phyloP scores from a whole-genome alignment of 768 basidiomycete genomes.

The Mycena galericulata region DNA sequence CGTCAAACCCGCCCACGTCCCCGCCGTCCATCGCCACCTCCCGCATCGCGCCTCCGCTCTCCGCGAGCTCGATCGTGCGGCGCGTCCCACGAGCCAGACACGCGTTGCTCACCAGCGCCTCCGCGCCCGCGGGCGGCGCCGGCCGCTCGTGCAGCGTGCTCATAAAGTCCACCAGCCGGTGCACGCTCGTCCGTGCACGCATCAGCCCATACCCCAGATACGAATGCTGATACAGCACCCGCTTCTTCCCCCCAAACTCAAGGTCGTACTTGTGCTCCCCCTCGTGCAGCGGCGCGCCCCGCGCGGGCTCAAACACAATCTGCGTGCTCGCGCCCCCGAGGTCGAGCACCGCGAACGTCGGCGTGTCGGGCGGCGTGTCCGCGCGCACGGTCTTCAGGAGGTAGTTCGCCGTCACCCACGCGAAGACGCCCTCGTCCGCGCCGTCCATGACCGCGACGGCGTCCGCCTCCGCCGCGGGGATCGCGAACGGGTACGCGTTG shows the following conservation, averaged over 20 bases:
- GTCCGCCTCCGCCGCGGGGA: constrained; percentile 55
- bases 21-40: constrained; percentile 90
- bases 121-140: not conserved
- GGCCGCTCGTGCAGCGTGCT: constrained; percentile 50
- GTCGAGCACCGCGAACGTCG: constrained; percentile 91
- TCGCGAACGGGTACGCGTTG: constrained; percentile 73
- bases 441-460: constrained; percentile 95
- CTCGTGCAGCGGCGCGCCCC: constrained; percentile 64
- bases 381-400: constrained; percentile 79
- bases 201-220: constrained; percentile 97
- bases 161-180: constrained; percentile 93
- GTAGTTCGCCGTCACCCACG: constrained; percentile 99
- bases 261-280: constrained; percentile 95
- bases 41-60: constrained; percentile 52
- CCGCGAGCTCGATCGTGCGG: constrained; percentile 74
- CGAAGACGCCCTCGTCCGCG: constrained; percentile 96
- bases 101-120: constrained; percentile 75
- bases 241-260: constrained; percentile 74
- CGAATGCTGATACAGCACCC: constrained; percentile 95
- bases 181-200: constrained; percentile 86
- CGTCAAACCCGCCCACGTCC: constrained; percentile 85
- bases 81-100: constrained; percentile 80
- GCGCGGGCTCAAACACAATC: constrained; percentile 93
- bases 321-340: constrained; percentile 98
- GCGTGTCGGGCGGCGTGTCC: constrained; percentile 56